Evolutionary conservation across 2,329 filamentous ascomycete species (phyloP), one percentile per base, ranked within the genome.

Genomic region (Byssochlamys sp.): DNA sequence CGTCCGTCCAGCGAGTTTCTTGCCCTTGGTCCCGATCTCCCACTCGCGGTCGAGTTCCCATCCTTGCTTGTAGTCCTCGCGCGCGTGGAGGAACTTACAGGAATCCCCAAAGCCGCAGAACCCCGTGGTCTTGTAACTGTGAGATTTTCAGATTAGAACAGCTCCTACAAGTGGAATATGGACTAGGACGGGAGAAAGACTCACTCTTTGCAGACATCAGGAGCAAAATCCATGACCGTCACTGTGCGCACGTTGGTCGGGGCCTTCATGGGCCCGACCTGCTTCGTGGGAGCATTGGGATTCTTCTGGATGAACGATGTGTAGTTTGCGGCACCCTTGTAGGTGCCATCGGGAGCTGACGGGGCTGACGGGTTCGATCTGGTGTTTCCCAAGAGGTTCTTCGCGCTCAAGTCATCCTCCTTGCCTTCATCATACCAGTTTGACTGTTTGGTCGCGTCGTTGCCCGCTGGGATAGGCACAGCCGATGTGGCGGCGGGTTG

Each of bases 21-120:
- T 77, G 60, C 79, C 80, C 65, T 83, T 91, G 5, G 85, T 89
- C 2, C 86, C 84, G 35, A 84, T 87, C 69, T 99, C 94, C 94
- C 94, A 99, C 53, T 97, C 92, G 55, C 83, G 82, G 72, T 99
- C 94, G 3, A 99, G 80, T 71, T 97, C 90, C 94, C 94, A 99
- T 2, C 94, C 94, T 69, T 91, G 88, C 65, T 92, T 90, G 66
- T 85, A 85, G 66, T 84, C 81, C 63, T 84, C 83, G 48, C 84
- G 75, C 9, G 79, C 78, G 63, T 86, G 84, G 19, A 84, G 70
- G 68, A 83, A 86, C 63, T 85, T 95, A 77, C 91, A 96, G 60
- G 81, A 85, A 69, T 94, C 89, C 28, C 88, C 87, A 62, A 86
- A 88, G 1, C 85, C 84, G 64, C 83, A 85, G 66, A 19, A 19